phyloP scores from a whole-genome alignment of 2,329 filamentous ascomycete species.

The Fragosphaeria purpurea region DNA sequence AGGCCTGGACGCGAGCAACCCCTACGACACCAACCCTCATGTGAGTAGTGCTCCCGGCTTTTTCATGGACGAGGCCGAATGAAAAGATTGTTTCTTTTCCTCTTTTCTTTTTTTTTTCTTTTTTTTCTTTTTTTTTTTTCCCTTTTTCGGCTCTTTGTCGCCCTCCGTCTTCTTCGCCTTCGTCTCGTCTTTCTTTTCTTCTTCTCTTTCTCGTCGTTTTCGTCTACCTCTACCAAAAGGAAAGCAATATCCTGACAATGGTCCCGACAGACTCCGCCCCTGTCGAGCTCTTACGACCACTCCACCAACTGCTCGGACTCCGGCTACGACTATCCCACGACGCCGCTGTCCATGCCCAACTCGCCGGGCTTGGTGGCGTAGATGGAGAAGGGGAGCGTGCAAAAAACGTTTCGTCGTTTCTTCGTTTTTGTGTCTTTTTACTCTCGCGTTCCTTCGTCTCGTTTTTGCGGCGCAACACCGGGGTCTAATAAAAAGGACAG shows the following conservation, averaged over 20 bases:
- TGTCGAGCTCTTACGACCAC: constrained; percentile 63
- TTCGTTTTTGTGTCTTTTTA: too few relatives aligned
- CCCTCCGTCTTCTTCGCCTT: not conserved
- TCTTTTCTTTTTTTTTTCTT: not conserved
- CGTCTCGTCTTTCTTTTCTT: not conserved
- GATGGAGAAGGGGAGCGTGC: not conserved
- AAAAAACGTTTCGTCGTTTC: not conserved
- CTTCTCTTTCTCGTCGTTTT: not conserved
- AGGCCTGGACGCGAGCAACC: constrained; percentile 48
- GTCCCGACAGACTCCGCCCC: constrained; percentile 60
- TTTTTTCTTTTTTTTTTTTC: not conserved
- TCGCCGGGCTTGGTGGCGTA: constrained; percentile 46
- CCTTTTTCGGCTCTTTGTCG: not conserved
- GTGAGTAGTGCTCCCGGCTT: constrained; percentile 49
- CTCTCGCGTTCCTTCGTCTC: too few relatives aligned
- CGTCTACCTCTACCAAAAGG: constrained; percentile 2
- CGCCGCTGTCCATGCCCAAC: constrained; percentile 62
- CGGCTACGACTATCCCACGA: constrained; percentile 56
- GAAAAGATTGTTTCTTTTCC: constrained; percentile 7
- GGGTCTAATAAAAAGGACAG: not conserved
- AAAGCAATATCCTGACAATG: constrained; percentile 31
- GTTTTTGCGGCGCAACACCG: not conserved
- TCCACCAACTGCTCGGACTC: constrained; percentile 52
- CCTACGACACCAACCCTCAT: constrained; percentile 63
- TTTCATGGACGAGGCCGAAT: not conserved